Base-by-base conservation (phyloP, 1,139 yeast genomes). In the Spencermartinsiella ligniputridi region DNA sequence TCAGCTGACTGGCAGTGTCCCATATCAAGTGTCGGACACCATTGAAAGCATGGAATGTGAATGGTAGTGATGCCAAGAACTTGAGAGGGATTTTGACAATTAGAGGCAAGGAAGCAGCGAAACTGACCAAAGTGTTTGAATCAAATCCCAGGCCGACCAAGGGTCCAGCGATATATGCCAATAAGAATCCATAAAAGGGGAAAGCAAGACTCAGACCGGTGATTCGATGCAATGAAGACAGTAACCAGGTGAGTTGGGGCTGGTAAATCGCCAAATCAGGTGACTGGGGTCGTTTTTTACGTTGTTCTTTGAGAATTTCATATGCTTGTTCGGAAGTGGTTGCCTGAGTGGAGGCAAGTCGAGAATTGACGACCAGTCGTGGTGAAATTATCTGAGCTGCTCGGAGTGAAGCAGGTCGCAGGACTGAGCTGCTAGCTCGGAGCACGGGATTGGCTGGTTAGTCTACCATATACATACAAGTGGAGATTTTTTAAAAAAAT, bases 11-110 rank as follows among this genome's bases (percentile, higher is more conserved):
- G 62, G 95, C 95, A 45, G 80, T 66, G 67, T 92, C 97, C 97
- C 97, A 92, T 47, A 87, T 62, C 69, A 90, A 72, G 67, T 92
- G 98, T 77, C 98, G 86, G 52, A 90, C 52, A 58, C 97, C 97
- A 67, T 90, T 89, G 65, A 74, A 78, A 41, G 76, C 63, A 68
- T 92, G 98, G 82, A 77, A 89, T 37, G 85, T 85, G 67, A 92
- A 89, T 54, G 97, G 92, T 70, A 78, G 77, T 3, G 95, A 80
- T 60, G 83, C 79, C 34, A 78, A 60, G 41, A 83, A 81, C 72
- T 92, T 92, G 49, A 79, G 68, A 33, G 74, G 73, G 49, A 78
- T 58, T 69, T 89, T 86, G 39, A 74, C 71, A 48, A 71, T 71
- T 20, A 77, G 62, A 35, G 96, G 95, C 54, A 85, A 73, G 22